These are phyloP conservation scores for Aspergillus steynii DNA, from an alignment of 495 filamentous ascomycete genomes.

Conservation along the genomic window DNA sequence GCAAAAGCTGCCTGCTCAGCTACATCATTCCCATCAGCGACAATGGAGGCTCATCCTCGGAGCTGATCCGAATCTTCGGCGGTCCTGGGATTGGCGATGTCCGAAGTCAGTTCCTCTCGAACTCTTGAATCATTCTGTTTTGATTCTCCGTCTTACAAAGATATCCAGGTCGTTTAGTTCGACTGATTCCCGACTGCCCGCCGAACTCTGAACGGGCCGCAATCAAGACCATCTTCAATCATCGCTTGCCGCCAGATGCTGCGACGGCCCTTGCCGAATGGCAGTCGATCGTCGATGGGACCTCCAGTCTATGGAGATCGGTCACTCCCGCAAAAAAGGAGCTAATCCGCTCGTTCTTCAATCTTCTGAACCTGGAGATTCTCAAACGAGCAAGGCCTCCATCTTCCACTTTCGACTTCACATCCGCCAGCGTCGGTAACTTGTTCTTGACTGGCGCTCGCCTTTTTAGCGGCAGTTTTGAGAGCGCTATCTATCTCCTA, in stretches of 20 bases:
- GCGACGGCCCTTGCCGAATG: slow-evolving; percentile 60
- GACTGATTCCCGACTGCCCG: slow-evolving; percentile 74
- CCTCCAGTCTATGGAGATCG: slow-evolving; percentile 68
- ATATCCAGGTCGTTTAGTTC: slow-evolving; percentile 74
- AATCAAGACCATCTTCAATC: slow-evolving; percentile 80
- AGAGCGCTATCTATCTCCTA: slow-evolving; percentile 79
- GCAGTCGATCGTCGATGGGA: slow-evolving; percentile 85
- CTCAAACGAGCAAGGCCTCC: slow-evolving; percentile 79
- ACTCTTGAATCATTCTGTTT: not conserved
- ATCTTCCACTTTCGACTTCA: slow-evolving; percentile 80
- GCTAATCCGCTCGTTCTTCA: slow-evolving; percentile 87
- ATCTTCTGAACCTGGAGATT: slow-evolving; percentile 85
- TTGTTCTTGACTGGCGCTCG: slow-evolving; percentile 85
- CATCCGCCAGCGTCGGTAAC: slow-evolving; percentile 87
- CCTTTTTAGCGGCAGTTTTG: slow-evolving; percentile 78
- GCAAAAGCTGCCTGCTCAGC: slow-evolving; percentile 66
- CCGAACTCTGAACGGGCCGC: slow-evolving; percentile 64
- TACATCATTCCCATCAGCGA: slow-evolving; percentile 94
- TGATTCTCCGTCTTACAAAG: slow-evolving; percentile 11
- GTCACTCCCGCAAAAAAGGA: slow-evolving; percentile 86
- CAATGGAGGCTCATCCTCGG: slow-evolving; percentile 90
- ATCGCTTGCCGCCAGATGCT: slow-evolving; percentile 65
- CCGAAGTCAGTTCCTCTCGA: slow-evolving; percentile 61
- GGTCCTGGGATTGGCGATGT: slow-evolving; percentile 93
- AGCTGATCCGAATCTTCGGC: slow-evolving; percentile 89